Evolutionary conservation across 306 rosid genomes (phyloP).

Genomic region (Vicia sativa): DNA sequence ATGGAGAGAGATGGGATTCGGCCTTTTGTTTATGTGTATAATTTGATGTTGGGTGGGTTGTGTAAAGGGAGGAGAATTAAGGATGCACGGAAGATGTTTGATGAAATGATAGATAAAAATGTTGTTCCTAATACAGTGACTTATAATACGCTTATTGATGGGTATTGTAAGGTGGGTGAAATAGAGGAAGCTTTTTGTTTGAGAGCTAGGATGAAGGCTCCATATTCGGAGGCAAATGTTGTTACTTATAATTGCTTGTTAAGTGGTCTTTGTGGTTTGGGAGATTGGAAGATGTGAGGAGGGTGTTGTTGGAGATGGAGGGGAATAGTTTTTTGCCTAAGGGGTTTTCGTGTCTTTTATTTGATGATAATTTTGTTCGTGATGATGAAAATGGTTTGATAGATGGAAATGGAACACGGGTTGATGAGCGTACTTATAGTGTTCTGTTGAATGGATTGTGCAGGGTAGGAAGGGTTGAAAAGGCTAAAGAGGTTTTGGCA

Average conservation of each 20-base stretch:
- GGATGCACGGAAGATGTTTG: slow-evolving; percentile 72
- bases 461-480: slow-evolving; percentile 61
- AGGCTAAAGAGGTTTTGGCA: slow-evolving; percentile 61
- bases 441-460: slow-evolving; percentile 68
- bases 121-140: slow-evolving; percentile 59
- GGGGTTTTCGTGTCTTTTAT: slow-evolving; percentile 55
- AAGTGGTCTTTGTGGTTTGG: slow-evolving; percentile 59
- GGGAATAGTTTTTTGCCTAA: slow-evolving; percentile 52
- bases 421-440: slow-evolving; percentile 53
- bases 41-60: slow-evolving; percentile 56
- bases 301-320: slow-evolving; percentile 66
- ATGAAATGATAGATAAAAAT: slow-evolving; percentile 57
- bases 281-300: slow-evolving; percentile 58
- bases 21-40: slow-evolving; percentile 58
- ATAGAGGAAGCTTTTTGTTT: slow-evolving; percentile 62
- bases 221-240: slow-evolving; percentile 51
- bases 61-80: slow-evolving; percentile 53
- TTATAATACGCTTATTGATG: slow-evolving; percentile 69
- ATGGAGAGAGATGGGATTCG: slow-evolving; percentile 55
- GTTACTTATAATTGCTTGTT: slow-evolving; percentile 75
- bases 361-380: slow-evolving; percentile 50
- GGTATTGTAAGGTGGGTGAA: slow-evolving; percentile 68
- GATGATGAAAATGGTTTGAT: slow-evolving; percentile 43
- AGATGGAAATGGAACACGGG: slow-evolving; percentile 42
- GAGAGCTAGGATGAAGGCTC: slow-evolving; percentile 62